Percentiles rank a stretch among this genome's conserved stretches.
Evolutionary conservation across 2,329 filamentous ascomycete genomes (phyloP).

Genomic region (Colletotrichum horii): DNA sequence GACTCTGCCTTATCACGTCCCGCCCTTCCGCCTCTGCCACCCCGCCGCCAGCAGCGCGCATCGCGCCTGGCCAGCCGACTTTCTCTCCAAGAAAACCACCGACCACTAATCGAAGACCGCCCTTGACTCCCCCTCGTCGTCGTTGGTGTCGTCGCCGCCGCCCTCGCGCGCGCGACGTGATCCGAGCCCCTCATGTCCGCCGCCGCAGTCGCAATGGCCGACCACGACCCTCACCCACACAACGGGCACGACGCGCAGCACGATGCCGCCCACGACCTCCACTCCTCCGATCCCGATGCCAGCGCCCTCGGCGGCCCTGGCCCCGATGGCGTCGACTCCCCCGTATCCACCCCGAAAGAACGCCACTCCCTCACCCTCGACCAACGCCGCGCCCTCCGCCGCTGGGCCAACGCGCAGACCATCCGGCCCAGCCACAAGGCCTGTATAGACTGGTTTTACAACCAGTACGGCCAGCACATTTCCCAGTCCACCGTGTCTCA

Average conservation of each 20-base stretch:
- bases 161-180: not conserved
- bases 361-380: slow-evolving; percentile 67
- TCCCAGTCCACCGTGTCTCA: slow-evolving; percentile 69
- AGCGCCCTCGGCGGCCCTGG: slow-evolving; percentile 4
- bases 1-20: not conserved
- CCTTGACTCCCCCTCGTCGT: not conserved
- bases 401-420: slow-evolving; percentile 63
- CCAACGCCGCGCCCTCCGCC: slow-evolving; percentile 63
- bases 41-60: slow-evolving; percentile 2
- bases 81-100: not conserved
- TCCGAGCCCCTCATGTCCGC: not conserved
- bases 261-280: slow-evolving; percentile 16
- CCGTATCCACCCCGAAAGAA: slow-evolving; percentile 40
- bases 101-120: not conserved
- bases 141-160: not conserved
- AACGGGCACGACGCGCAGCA: slow-evolving; percentile 11
- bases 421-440: slow-evolving; percentile 64
- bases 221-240: slow-evolving; percentile 16
- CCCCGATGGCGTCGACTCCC: slow-evolving; percentile 2
- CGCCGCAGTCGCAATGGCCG: slow-evolving; percentile 15
- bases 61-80: not conserved
- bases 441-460: slow-evolving; percentile 68
- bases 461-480: slow-evolving; percentile 63
- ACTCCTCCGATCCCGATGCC: slow-evolving; percentile 6
- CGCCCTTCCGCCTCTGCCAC: not conserved